Base-by-base conservation (phyloP, 306 rosid genomes). In the Glycyrrhiza uralensis region DNA sequence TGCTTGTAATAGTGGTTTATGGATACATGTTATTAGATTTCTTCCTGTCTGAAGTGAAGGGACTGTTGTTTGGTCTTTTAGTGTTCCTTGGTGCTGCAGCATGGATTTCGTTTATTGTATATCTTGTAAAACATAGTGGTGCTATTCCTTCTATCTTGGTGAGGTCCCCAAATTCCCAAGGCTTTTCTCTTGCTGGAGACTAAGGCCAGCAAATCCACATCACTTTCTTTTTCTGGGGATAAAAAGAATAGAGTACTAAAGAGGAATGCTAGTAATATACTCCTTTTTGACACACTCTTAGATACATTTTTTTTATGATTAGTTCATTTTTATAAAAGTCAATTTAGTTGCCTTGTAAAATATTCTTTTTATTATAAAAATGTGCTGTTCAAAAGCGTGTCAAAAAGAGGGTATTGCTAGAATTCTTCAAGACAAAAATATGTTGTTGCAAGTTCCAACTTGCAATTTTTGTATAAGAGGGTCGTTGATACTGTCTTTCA, bases 1-100 rank as follows among this genome's bases (percentile, higher is more conserved):
- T 79, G 61, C 33, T 83, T 61, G 84, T 83, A 29, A 79, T 83
- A 23, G 0, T 79, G 74, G 76, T 71, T 28, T 83, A 83, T 59
- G 87, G 87, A 29, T 83, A 83, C 41, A 76, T 83, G 87, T 24
- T 83, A 20, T 14, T 83, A 61, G 79, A 76, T 46, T 83, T 83
- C 84, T 71, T 83, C 46, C 74, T 83, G 14, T 77, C 75, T 13
- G 87, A 83, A 83, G 79, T 79, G 55, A 62, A 79, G 30, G 87
- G 87, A 42, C 1, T 71, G 0, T 15, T 79, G n/a, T 83, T 58
- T 71, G 87, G 84, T 29, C 71, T 79, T 35, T 20, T 79, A 30
- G 82, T 83, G 24, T 79, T 54, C 47, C 20, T 76, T 72, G 56
- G 84, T 7, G 75, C 81, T 28, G 32, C 45, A 45, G 76, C 82